Evolutionary conservation across 768 basidiomycete genomes (phyloP).

Genomic region (Sarcodon aspratus): DNA sequence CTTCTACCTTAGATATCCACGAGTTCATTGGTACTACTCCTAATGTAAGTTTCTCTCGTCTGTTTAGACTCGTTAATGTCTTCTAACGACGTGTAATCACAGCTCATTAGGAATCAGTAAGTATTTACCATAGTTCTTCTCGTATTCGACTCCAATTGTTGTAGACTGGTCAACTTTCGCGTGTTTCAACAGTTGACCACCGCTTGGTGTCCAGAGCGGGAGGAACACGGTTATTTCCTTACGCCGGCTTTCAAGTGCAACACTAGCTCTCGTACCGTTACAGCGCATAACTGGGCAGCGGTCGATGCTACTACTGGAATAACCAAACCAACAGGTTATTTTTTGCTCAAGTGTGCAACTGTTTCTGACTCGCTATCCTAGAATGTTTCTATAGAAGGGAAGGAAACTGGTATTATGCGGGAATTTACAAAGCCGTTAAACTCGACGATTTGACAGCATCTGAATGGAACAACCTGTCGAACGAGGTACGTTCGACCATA

Average conservation of each 20-base stretch:
- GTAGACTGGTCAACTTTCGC: constrained; percentile 55
- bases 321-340: constrained; percentile 50
- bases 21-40: constrained; percentile 54
- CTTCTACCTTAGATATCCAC: constrained; percentile 49
- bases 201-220: constrained; percentile 70
- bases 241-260: constrained; percentile 65
- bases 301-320: constrained; percentile 54
- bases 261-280: constrained; percentile 66
- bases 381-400: constrained; percentile 80
- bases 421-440: constrained; percentile 57
- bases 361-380: constrained; percentile 12
- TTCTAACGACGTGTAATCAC: constrained; percentile 43
- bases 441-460: constrained; percentile 53
- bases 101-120: background rate
- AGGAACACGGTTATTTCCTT: constrained; percentile 75
- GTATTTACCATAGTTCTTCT: background rate
- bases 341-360: background rate
- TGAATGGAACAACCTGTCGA: constrained; percentile 59
- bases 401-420: constrained; percentile 77
- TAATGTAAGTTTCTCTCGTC: constrained; percentile 30
- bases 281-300: constrained; percentile 63
- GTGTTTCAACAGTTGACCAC: constrained; percentile 59
- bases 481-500: constrained; percentile 33
- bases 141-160: background rate
- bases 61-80: constrained; percentile 24